Percentiles rank a stretch among this genome's conserved stretches.
Conservation (phyloP, 805 yeast genomes). For the Suhomyces prunicola region DNA sequence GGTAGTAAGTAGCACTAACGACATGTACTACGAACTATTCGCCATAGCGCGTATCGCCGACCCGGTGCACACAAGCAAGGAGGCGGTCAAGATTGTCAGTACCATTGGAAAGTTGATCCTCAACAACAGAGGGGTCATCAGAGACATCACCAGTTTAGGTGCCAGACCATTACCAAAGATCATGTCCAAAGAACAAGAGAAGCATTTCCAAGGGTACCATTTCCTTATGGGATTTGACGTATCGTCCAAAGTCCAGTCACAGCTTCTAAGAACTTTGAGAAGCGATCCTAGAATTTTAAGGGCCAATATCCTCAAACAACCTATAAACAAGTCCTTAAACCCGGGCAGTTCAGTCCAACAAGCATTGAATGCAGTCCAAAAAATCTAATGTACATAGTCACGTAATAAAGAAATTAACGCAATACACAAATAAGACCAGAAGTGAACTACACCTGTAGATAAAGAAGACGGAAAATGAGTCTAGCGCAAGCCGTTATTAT, state of each 20-base stretch:
- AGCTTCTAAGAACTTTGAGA: slow-evolving; percentile 73
- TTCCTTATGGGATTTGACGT: slow-evolving; percentile 85
- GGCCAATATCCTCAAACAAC: slow-evolving; percentile 65
- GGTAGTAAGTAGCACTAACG: background rate
- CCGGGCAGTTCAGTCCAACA: slow-evolving; percentile 47
- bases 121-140: slow-evolving; percentile 89
- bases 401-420: background rate
- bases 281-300: slow-evolving; percentile 90
- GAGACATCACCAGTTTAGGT: slow-evolving; percentile 79
- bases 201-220: slow-evolving; percentile 86
- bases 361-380: slow-evolving; percentile 12
- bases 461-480: no score
- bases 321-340: slow-evolving; percentile 50
- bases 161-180: slow-evolving; percentile 75
- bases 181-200: slow-evolving; percentile 80
- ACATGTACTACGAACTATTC: slow-evolving; percentile 84
- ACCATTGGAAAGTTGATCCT: slow-evolving; percentile 82
- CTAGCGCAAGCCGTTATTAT: no score
- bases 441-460: background rate
- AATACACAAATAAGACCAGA: background rate
- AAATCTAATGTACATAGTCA: slow-evolving; percentile 9
- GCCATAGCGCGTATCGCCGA: slow-evolving; percentile 83
- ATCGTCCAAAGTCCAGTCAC: slow-evolving; percentile 81
- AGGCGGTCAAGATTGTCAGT: slow-evolving; percentile 41
- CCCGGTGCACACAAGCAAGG: slow-evolving; percentile 42